Evolutionary conservation across 2,329 filamentous ascomycete genomes (phyloP).

Genomic region (Plenodomus lindquistii): DNA sequence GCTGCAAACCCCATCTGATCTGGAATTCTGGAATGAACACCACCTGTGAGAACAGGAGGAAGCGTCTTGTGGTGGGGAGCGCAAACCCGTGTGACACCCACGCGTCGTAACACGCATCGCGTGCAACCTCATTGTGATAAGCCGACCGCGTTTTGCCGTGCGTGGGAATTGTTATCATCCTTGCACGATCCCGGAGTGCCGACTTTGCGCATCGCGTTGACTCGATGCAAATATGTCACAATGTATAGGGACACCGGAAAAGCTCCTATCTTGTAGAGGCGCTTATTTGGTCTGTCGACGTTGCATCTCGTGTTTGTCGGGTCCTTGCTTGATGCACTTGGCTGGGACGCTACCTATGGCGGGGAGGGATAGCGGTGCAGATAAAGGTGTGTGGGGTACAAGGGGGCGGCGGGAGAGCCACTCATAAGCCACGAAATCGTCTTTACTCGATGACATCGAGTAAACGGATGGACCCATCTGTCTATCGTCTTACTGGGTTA

Average conservation of each 20-base stretch:
- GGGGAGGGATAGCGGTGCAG: slow-evolving; percentile 15
- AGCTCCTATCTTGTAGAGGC: slow-evolving; percentile 25
- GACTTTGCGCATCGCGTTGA: slow-evolving; percentile 19
- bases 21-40: slow-evolving; percentile 1
- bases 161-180: slow-evolving; percentile 10
- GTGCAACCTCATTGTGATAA: slow-evolving; percentile 5
- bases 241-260: slow-evolving; percentile 7
- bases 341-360: slow-evolving; percentile 5
- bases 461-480: slow-evolving; percentile 20
- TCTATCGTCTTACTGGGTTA: slow-evolving; percentile 4
- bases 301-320: slow-evolving; percentile 14
- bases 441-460: slow-evolving; percentile 38
- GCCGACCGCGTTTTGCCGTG: not conserved
- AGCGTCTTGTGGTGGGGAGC: slow-evolving; percentile 8
- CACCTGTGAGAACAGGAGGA: slow-evolving; percentile 4
- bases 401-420: slow-evolving; percentile 13
- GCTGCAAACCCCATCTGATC: slow-evolving; percentile 2
- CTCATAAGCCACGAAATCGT: slow-evolving; percentile 12
- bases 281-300: slow-evolving; percentile 10
- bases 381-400: slow-evolving; percentile 33
- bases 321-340: slow-evolving; percentile 12
- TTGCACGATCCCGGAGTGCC: slow-evolving; percentile 14
- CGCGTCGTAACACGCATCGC: slow-evolving; percentile 13
- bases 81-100: slow-evolving; percentile 18
- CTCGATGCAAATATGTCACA: slow-evolving; percentile 39